These are phyloP conservation scores for Cladobotryum mycophilum DNA, from an alignment of 2,329 filamentous ascomycete species.

Conservation along the genomic window DNA sequence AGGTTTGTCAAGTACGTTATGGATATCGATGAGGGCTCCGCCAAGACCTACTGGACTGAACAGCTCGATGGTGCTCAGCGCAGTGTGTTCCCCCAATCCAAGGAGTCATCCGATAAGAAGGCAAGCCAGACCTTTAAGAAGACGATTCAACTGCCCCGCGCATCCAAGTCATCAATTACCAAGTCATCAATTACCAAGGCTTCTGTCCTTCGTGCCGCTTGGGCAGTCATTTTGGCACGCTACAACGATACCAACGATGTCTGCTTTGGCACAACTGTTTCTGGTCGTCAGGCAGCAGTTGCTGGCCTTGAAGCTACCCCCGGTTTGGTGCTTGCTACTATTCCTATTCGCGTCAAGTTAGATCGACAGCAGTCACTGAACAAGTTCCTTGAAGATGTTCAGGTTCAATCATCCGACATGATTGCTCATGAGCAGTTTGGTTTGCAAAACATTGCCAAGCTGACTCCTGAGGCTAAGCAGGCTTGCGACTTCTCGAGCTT, in stretches of 20 bases:
- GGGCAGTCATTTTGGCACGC: conserved; percentile 6
- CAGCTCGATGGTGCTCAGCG: background rate
- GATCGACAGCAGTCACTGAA: conserved; percentile 3
- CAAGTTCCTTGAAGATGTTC: conserved; percentile 11
- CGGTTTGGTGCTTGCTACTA: conserved; percentile 6
- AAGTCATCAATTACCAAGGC: conserved; percentile 5
- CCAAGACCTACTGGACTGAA: background rate
- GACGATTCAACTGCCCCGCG: background rate
- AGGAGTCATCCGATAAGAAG: background rate
- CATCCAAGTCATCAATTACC: background rate
- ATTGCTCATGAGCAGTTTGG: conserved; percentile 5
- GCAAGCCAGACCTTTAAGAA: background rate
- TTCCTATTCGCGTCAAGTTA: conserved; percentile 13
- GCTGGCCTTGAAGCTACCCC: background rate
- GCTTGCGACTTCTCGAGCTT: conserved; percentile 7
- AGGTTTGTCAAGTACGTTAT: background rate
- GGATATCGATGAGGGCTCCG: background rate
- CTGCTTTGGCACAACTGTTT: conserved; percentile 12
- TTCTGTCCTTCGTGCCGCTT: conserved; percentile 7
- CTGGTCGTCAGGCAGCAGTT: conserved; percentile 13
- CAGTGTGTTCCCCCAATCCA: background rate
- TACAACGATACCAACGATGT: conserved; percentile 12
- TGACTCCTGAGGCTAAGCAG: background rate
- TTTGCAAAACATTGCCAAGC: conserved; percentile 7
- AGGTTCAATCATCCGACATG: conserved; percentile 12